phyloP scores from a whole-genome alignment of 805 yeast genomes.

The Kregervanrija fluxuum region DNA sequence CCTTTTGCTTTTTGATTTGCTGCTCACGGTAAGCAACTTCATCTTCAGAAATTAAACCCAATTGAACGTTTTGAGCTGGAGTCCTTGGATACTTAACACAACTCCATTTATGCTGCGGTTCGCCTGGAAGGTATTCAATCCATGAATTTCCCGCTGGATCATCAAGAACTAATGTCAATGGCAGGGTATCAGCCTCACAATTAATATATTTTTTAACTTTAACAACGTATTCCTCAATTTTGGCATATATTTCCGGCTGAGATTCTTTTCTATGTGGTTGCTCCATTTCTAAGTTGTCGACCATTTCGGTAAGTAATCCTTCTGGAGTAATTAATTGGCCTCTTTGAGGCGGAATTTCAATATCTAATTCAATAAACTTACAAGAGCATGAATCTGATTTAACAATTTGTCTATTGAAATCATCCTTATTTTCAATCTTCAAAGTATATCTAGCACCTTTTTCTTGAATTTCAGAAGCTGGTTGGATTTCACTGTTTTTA shows the following conservation, averaged over 20 bases:
- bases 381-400: constrained; percentile 83
- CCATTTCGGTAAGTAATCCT: constrained; percentile 79
- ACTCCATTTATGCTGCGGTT: constrained; percentile 85
- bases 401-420: constrained; percentile 84
- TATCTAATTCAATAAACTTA: constrained; percentile 74
- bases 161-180: constrained; percentile 71
- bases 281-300: constrained; percentile 69
- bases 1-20: constrained; percentile 10
- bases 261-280: constrained; percentile 71
- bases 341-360: constrained; percentile 91
- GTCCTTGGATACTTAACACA: constrained; percentile 75
- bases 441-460: constrained; percentile 73
- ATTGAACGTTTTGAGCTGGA: constrained; percentile 77
- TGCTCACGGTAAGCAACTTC: constrained; percentile 50
- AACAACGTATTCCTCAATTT: constrained; percentile 62
- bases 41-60: constrained; percentile 74
- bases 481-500: constrained; percentile 87
- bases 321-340: constrained; percentile 93
- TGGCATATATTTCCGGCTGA: constrained; percentile 69
- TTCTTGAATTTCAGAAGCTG: constrained; percentile 89
- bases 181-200: constrained; percentile 65
- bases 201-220: constrained; percentile 53
- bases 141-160: constrained; percentile 98
- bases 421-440: constrained; percentile 59
- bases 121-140: constrained; percentile 85